Evolutionary conservation across 495 filamentous ascomycete genomes (phyloP).

Genomic region (Bathelium albidoporum): DNA sequence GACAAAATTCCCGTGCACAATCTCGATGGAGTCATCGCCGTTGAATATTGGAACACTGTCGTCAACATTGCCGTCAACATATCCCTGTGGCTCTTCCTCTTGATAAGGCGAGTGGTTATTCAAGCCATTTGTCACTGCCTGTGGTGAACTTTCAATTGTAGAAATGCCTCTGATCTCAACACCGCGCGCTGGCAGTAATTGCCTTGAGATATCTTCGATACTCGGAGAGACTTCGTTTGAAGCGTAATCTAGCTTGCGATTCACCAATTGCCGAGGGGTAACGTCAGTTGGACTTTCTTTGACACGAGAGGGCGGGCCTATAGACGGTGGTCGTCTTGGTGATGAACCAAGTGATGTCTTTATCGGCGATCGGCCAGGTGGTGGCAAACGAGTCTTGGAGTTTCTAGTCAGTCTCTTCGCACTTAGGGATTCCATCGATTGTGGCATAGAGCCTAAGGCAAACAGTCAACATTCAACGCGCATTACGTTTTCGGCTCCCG

Average conservation of each 20-base stretch:
- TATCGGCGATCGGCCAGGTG: slow-evolving; percentile 42
- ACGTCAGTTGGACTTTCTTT: slow-evolving; percentile 13
- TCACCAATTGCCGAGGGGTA: slow-evolving; percentile 23
- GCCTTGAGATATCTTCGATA: slow-evolving; percentile 15
- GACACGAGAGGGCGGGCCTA: slow-evolving; percentile 25
- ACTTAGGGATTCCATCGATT: slow-evolving; percentile 31
- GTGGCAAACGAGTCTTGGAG: slow-evolving; percentile 32
- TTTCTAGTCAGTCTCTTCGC: slow-evolving; percentile 25
- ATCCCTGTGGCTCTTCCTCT: slow-evolving; percentile 6
- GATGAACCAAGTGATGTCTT: slow-evolving; percentile 49
- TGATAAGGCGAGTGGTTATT: not conserved
- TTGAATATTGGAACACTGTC: not conserved
- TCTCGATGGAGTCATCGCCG: slow-evolving; percentile 11
- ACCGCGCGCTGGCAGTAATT: slow-evolving; percentile 6
- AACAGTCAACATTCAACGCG: not conserved
- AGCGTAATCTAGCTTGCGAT: slow-evolving; percentile 36
- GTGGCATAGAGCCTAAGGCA: slow-evolving; percentile 37
- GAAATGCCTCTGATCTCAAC: slow-evolving; percentile 1
- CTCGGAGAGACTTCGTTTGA: slow-evolving; percentile 16
- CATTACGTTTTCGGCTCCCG: slow-evolving; percentile 5
- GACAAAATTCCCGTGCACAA: slow-evolving; percentile 6
- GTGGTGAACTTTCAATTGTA: not conserved
- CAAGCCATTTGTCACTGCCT: not conserved
- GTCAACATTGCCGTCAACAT: not conserved
- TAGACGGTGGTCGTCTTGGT: slow-evolving; percentile 38